Evolutionary conservation across 169 alveolate genomes (phyloP).

Genomic region (Eimeria falciformis): DNA sequence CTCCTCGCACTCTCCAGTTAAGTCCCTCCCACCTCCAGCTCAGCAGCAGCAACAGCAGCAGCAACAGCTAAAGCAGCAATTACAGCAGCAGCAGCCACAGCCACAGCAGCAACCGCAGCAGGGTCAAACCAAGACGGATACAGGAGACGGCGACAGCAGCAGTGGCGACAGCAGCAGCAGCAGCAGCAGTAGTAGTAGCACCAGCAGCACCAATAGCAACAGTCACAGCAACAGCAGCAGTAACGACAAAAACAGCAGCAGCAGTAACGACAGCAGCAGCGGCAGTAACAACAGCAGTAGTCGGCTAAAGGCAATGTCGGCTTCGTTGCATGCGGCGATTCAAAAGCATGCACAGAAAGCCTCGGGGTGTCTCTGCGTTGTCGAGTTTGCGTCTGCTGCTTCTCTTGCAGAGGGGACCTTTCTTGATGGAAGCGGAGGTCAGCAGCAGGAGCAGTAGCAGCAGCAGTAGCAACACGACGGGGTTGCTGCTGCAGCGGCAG

Average conservation of each 20-base stretch:
- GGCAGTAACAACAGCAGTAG: conserved; percentile 1
- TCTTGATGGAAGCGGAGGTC: background rate
- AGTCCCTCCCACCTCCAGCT: background rate
- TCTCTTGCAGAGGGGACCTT: background rate
- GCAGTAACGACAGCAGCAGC: background rate
- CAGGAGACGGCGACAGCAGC: background rate
- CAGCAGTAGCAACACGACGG: too few relatives aligned
- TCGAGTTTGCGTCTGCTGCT: conserved; percentile 43
- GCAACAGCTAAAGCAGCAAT: background rate
- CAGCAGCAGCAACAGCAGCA: background rate
- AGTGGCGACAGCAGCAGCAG: conserved; percentile 8
- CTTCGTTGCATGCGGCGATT: background rate
- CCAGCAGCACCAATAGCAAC: background rate
- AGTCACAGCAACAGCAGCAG: background rate
- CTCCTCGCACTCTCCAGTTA: background rate
- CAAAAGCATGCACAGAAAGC: background rate
- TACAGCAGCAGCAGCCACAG: background rate
- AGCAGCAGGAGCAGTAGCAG: background rate
- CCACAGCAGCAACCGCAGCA: background rate
- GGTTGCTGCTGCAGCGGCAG: too few relatives aligned
- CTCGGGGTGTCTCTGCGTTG: conserved; percentile 39
- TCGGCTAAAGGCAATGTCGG: background rate
- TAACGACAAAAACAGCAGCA: background rate
- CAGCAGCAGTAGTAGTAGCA: background rate
- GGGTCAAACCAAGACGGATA: too few relatives aligned